Evolutionary conservation across 108 stramenopile species (phyloP).

Genomic region (Cyclotella baltica): DNA sequence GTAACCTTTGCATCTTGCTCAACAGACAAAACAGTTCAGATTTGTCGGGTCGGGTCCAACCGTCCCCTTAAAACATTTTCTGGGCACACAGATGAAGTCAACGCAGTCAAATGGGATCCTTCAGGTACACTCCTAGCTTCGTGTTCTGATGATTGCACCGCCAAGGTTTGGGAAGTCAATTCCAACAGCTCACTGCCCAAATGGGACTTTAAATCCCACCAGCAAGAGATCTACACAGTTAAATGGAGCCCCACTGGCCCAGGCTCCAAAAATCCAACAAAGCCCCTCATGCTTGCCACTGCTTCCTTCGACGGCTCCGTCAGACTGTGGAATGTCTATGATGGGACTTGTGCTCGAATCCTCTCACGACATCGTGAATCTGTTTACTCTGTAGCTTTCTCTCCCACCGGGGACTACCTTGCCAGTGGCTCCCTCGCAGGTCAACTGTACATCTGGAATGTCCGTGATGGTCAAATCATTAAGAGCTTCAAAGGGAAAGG

Average conservation of each 20-base stretch:
- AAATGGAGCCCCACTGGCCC: slow-evolving; percentile 97
- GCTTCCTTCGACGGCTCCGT: slow-evolving; percentile 97
- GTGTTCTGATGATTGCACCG: slow-evolving; percentile 96
- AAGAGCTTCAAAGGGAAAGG: slow-evolving; percentile 91
- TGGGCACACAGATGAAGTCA: slow-evolving; percentile 94
- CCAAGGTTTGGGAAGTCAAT: slow-evolving; percentile 92
- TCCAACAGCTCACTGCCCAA: slow-evolving; percentile 68
- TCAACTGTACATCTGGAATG: slow-evolving; percentile 93
- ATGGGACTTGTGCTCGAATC: slow-evolving; percentile 85
- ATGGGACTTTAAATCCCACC: slow-evolving; percentile 91
- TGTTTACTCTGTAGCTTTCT: slow-evolving; percentile 90
- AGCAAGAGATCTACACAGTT: slow-evolving; percentile 96
- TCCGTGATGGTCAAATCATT: slow-evolving; percentile 72
- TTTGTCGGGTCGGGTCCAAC: slow-evolving; percentile 78
- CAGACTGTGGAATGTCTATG: slow-evolving; percentile 89
- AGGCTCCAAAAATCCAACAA: slow-evolving; percentile 88
- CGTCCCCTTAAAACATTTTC: slow-evolving; percentile 71
- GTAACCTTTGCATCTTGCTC: slow-evolving; percentile 95
- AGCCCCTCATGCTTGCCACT: slow-evolving; percentile 87
- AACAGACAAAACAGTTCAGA: slow-evolving; percentile 94
- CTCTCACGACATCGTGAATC: slow-evolving; percentile 88
- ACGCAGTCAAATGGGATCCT: slow-evolving; percentile 97
- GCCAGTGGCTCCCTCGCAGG: slow-evolving; percentile 91
- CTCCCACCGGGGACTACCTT: slow-evolving; percentile 85
- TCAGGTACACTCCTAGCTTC: slow-evolving; percentile 90